A percentile compares a stretch with the other conserved stretches of the same genome.
Evolutionary conservation across 2,329 filamentous ascomycete genomes (phyloP).

Genomic region (Talaromyces sp.): DNA sequence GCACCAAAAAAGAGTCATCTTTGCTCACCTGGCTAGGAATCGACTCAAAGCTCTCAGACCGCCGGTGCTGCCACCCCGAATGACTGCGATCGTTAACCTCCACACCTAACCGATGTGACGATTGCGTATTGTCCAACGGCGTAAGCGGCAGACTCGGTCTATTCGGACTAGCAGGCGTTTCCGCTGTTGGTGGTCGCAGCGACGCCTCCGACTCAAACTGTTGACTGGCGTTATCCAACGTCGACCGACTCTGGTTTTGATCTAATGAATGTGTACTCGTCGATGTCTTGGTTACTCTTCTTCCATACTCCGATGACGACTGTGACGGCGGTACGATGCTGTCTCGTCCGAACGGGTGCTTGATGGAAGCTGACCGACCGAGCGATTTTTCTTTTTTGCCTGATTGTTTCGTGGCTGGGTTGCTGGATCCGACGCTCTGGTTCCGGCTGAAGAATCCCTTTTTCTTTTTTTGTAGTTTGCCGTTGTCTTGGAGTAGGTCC

Average conservation of each 20-base stretch:
- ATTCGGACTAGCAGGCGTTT: conserved; percentile 9
- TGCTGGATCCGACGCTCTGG: conserved; percentile 16
- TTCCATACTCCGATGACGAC: conserved; percentile 6
- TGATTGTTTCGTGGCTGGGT: conserved; percentile 1
- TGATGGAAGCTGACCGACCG: conserved; percentile 13
- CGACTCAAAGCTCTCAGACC: conserved; percentile 22
- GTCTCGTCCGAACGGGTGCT: conserved; percentile 9
- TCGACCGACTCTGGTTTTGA: neutral
- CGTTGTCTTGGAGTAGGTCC: conserved; percentile 17
- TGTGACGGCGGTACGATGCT: neutral
- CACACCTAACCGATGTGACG: conserved; percentile 21
- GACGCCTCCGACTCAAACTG: neutral
- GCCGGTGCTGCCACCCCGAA: conserved; percentile 22
- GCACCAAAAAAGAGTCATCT: neutral
- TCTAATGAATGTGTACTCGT: neutral
- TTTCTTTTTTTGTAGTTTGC: conserved; percentile 19
- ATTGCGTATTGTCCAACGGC: conserved; percentile 20
- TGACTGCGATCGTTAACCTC: conserved; percentile 19
- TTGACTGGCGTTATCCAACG: neutral
- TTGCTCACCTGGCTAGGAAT: conserved; percentile 23
- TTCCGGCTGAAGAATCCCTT: conserved; percentile 18
- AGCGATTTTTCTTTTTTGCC: conserved; percentile 8
- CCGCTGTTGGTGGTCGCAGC: conserved; percentile 7
- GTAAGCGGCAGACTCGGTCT: conserved; percentile 9
- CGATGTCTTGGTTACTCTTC: neutral